Percentiles rank a stretch among this genome's conserved stretches.
These are phyloP conservation scores for Euphorbia lathyris DNA, from an alignment of 345 rosid genomes.

Conservation along the genomic window DNA sequence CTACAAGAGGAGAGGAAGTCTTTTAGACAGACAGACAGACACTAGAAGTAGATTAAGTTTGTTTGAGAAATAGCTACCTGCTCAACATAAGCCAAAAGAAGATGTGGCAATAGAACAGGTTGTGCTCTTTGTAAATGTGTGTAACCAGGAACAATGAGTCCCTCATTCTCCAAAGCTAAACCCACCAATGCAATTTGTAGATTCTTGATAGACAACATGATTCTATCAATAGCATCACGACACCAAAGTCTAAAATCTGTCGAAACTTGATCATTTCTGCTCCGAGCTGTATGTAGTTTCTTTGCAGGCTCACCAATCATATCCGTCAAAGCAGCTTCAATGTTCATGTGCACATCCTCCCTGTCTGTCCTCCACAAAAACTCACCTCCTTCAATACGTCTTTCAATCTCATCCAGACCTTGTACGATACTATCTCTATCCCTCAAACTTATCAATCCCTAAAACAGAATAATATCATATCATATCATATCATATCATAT, in stretches of 20 bases:
- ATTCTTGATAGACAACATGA: conserved; percentile 37
- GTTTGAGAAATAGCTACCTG: no score
- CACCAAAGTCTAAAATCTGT: conserved; percentile 95
- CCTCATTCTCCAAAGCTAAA: conserved; percentile 67
- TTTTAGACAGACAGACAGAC: neutral
- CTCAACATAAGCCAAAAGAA: conserved; percentile 77
- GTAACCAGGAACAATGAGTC: conserved; percentile 84
- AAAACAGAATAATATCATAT: conserved; percentile 2
- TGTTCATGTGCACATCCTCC: conserved; percentile 98
- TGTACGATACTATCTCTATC: conserved; percentile 67
- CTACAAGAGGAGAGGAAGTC: conserved; percentile 49
- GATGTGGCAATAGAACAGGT: conserved; percentile 85
- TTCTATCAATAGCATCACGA: conserved; percentile 76
- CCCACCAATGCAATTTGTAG: conserved; percentile 66
- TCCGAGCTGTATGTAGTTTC: conserved; percentile 92
- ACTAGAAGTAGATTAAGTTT: neutral
- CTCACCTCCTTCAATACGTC: conserved; percentile 51
- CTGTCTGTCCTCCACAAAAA: conserved; percentile 90
- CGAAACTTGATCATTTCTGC: conserved; percentile 85
- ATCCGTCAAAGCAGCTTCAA: conserved; percentile 92
- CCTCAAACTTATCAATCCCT: conserved; percentile 64
- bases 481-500: no score
- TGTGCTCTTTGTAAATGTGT: conserved; percentile 97
- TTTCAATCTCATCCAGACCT: conserved; percentile 80
- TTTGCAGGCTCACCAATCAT: conserved; percentile 96